A percentile compares a stretch with the other conserved stretches of the same genome.
Conservation (phyloP, 768 basidiomycete species). For the Amanita brunnescens region DNA sequence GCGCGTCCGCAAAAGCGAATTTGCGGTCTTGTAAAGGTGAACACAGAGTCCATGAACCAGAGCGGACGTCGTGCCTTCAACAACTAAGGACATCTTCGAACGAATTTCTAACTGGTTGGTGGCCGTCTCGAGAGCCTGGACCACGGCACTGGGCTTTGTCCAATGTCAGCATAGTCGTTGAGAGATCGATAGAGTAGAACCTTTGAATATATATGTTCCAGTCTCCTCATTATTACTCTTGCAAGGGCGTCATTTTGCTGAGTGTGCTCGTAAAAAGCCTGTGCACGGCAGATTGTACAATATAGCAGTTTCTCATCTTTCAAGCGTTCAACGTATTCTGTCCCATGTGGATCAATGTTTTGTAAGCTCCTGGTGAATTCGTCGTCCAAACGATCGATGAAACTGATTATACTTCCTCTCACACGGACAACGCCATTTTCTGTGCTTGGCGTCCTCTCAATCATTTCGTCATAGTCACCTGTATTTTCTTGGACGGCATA, state of each 20-base stretch:
- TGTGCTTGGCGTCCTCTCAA: slow-evolving; percentile 69
- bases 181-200: slow-evolving; percentile 27
- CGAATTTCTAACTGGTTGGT: slow-evolving; percentile 49
- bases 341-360: slow-evolving; percentile 97
- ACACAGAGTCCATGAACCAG: slow-evolving; percentile 87
- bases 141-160: slow-evolving; percentile 81
- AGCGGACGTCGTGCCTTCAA: slow-evolving; percentile 50
- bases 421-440: slow-evolving; percentile 76
- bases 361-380: slow-evolving; percentile 97
- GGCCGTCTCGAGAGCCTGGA: slow-evolving; percentile 78
- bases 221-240: slow-evolving; percentile 86
- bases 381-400: slow-evolving; percentile 93
- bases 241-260: slow-evolving; percentile 70
- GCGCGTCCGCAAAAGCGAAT: slow-evolving; percentile 87
- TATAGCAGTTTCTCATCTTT: slow-evolving; percentile 96
- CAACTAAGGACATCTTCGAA: slow-evolving; percentile 52
- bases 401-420: slow-evolving; percentile 92
- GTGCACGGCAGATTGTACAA: slow-evolving; percentile 85
- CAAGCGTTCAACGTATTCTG: slow-evolving; percentile 95
- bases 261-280: slow-evolving; percentile 83
- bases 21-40: slow-evolving; percentile 86
- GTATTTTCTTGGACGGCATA: slow-evolving; percentile 85
- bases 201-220: slow-evolving; percentile 99
- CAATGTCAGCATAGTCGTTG: slow-evolving; percentile 9
- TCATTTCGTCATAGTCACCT: slow-evolving; percentile 86